Conservation (phyloP, 176 grass and related monocot genomes). For the Cocos nucifera region DNA sequence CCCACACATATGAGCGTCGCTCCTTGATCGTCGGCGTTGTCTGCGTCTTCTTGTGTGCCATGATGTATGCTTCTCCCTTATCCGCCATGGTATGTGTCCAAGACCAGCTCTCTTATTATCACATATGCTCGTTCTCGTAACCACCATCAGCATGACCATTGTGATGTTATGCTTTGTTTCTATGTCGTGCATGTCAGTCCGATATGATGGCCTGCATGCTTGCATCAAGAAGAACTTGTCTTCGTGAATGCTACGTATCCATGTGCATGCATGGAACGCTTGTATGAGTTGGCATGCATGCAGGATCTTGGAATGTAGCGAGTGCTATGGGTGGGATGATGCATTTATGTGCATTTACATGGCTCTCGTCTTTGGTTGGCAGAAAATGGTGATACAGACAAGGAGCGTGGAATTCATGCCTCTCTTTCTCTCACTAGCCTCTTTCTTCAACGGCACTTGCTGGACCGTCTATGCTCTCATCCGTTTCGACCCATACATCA, state of each 20-base stretch:
- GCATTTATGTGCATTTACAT: neutral
- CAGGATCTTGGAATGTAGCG: too few relatives aligned
- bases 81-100: conserved; percentile 76
- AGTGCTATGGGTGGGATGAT: neutral
- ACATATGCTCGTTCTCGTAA: too few relatives aligned
- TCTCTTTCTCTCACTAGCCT: conserved; percentile 66
- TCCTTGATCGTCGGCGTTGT: conserved; percentile 91
- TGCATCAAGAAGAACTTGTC: too few relatives aligned
- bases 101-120: too few relatives aligned
- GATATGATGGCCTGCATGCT: too few relatives aligned
- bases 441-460: conserved; percentile 78
- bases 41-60: conserved; percentile 76
- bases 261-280: too few relatives aligned
- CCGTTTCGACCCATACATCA: conserved; percentile 87
- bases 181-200: too few relatives aligned
- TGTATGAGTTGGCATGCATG: too few relatives aligned
- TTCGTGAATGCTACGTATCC: too few relatives aligned
- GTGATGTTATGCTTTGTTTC: too few relatives aligned
- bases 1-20: conserved; percentile 43
- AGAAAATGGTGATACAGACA: conserved; percentile 98
- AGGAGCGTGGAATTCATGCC: conserved; percentile 99
- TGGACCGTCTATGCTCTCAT: conserved; percentile 98
- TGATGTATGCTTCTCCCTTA: conserved; percentile 90
- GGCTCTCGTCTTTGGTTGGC: conserved; percentile 1
- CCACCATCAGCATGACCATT: too few relatives aligned